A percentile compares a stretch with the other conserved stretches of the same genome.
Evolutionary conservation across 257 asterid genomes (phyloP).

Genomic region (Solanum sitiens): DNA sequence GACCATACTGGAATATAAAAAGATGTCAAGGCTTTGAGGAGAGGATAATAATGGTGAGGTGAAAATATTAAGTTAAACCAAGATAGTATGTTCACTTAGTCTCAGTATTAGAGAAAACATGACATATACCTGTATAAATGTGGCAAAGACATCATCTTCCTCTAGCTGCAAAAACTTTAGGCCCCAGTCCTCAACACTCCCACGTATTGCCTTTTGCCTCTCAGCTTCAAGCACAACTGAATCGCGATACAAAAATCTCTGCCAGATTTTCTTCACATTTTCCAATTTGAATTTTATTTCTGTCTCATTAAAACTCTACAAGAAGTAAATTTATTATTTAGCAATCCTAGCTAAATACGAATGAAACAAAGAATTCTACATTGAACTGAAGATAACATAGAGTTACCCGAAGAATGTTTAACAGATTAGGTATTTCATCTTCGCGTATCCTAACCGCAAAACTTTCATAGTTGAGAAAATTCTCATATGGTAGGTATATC

Average conservation of each 20-base stretch:
- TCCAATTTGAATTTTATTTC: conserved; percentile 66
- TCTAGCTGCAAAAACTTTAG: conserved; percentile 33
- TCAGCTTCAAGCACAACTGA: conserved; percentile 85
- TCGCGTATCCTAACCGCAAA: conserved; percentile 86
- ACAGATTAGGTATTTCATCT: conserved; percentile 76
- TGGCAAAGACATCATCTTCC: conserved; percentile 70
- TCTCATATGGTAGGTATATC: conserved; percentile 87
- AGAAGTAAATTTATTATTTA: conserved; percentile 4
- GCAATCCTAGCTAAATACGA: background rate
- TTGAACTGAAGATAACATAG: conserved; percentile 4
- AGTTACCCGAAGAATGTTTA: conserved; percentile 67
- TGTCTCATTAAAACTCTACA: conserved; percentile 63
- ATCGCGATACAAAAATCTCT: conserved; percentile 78
- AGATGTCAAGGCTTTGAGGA: background rate
- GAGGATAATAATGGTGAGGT: background rate
- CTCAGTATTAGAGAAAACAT: background rate
- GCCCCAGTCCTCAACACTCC: conserved; percentile 63
- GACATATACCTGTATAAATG: conserved; percentile 66
- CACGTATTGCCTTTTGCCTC: conserved; percentile 56
- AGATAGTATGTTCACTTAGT: background rate
- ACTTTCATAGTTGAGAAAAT: conserved; percentile 67
- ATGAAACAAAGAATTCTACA: background rate
- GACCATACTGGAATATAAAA: background rate
- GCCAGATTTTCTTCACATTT: conserved; percentile 84
- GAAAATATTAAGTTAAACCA: background rate